Base-by-base conservation (phyloP, 2,329 filamentous ascomycete species). In the Cercospora canescens region DNA sequence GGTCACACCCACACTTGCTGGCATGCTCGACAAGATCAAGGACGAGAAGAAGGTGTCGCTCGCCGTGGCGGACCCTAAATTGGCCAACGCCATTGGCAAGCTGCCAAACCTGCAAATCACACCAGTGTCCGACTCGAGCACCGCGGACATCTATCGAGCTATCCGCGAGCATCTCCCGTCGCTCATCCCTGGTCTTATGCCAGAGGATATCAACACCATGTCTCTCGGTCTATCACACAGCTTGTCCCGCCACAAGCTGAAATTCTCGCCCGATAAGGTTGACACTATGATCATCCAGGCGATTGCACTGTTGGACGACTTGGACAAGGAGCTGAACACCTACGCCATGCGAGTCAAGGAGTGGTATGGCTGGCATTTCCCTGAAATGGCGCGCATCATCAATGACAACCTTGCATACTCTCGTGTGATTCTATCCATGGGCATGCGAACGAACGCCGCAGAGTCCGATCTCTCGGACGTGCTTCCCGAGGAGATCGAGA, bases 331-430 rank as follows among this genome's bases (percentile, higher is more conserved):
- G 82, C 85, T 99, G 70, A 99, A 99, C 85, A 95, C 92, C 74
- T 98, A 97, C 78, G 94, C 95, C 71, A 99, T 99, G 95, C 88
- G 95, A 80, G 93, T 97, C 69, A 98, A 98, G 88, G 95, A 99
- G 81, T 99, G 95, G 95, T 99, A 99, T 79, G 95, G 95, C 76
- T 99, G 95, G 95, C 95, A 98, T 82, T 99, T 98, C 85, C 95
- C 95, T 45, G 95, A 99, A 84, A 89, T 99, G 86, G 94, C 92
- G 77, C 94, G 94, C 83, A 97, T 98, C 77, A 86, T 97, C 73
- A 96, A 96, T 80, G 95, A 99, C 86, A 99, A 99, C 82, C 84
- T 97, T 69, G 94, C 94, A 71, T 99, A 97, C 79, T 89, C 94
- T 67, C 90, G 90, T 72, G 89, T 99, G 65, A 93, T 99, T 65